Conservation (phyloP, 1,284 basidiomycete genomes). For the Amylostereum areolatum region DNA sequence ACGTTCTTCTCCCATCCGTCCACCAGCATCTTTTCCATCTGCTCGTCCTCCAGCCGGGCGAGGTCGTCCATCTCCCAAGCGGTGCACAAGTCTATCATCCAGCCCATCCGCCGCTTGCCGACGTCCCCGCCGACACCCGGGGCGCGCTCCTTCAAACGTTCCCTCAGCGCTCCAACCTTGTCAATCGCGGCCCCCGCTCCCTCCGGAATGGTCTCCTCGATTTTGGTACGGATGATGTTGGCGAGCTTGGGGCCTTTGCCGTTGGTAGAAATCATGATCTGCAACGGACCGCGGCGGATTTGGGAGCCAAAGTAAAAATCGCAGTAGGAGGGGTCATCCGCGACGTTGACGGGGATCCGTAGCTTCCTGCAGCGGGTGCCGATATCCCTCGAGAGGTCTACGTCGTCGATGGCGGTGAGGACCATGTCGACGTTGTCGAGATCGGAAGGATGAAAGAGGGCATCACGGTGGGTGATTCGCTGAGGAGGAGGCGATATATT, state of each 20-base stretch:
- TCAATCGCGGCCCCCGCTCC: slow-evolving; percentile 77
- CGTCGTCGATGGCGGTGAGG: slow-evolving; percentile 91
- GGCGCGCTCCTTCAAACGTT: slow-evolving; percentile 63
- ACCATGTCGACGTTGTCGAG: slow-evolving; percentile 80
- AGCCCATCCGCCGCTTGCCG: slow-evolving; percentile 81
- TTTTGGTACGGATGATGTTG: slow-evolving; percentile 68
- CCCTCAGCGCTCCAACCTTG: slow-evolving; percentile 71
- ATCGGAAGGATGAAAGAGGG: slow-evolving; percentile 59
- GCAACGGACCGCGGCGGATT: slow-evolving; percentile 85
- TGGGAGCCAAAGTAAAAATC: slow-evolving; percentile 99
- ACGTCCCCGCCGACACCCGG: slow-evolving; percentile 73
- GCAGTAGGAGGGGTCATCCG: slow-evolving; percentile 92
- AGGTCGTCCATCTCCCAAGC: slow-evolving; percentile 79
- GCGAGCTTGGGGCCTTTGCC: slow-evolving; percentile 93
- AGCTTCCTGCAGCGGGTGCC: slow-evolving; percentile 64
- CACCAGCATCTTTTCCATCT: slow-evolving; percentile 55
- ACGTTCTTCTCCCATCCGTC: slow-evolving; percentile 63
- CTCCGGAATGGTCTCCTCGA: slow-evolving; percentile 68
- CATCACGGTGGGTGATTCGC: slow-evolving; percentile 68
- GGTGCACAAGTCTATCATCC: slow-evolving; percentile 92
- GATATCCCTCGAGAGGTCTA: slow-evolving; percentile 65
- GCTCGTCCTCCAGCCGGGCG: slow-evolving; percentile 54
- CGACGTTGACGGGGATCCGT: slow-evolving; percentile 89
- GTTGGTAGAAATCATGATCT: slow-evolving; percentile 95
- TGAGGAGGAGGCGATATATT: slow-evolving; percentile 43